Evolutionary conservation across 1,284 basidiomycete genomes (phyloP).

Genomic region (Taiwanofungus camphoratus): DNA sequence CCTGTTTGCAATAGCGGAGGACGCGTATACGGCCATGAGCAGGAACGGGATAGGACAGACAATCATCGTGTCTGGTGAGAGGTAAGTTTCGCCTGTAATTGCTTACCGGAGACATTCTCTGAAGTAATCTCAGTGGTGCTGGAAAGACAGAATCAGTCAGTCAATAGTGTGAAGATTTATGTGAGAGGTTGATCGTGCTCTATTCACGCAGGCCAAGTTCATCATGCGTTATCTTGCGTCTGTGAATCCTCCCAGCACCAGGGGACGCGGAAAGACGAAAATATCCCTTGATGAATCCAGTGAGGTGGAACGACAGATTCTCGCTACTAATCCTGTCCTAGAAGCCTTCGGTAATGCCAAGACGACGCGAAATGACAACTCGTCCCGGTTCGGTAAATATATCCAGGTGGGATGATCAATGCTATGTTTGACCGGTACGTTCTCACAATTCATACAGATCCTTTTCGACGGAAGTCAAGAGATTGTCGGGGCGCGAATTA

Average conservation of each 20-base stretch:
- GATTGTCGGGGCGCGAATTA: slow-evolving; percentile 96
- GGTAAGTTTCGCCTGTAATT: slow-evolving; percentile 43
- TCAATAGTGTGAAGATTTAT: not conserved
- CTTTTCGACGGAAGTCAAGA: slow-evolving; percentile 93
- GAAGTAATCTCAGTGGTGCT: slow-evolving; percentile 68
- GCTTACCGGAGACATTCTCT: slow-evolving; percentile 14
- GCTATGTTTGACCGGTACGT: not conserved
- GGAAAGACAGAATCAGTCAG: slow-evolving; percentile 97
- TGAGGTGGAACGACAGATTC: slow-evolving; percentile 94
- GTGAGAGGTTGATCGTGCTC: slow-evolving; percentile 7
- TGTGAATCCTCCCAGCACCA: slow-evolving; percentile 79
- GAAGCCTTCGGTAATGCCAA: slow-evolving; percentile 99
- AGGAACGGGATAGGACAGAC: slow-evolving; percentile 95
- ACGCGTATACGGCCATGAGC: slow-evolving; percentile 97
- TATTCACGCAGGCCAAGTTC: slow-evolving; percentile 77
- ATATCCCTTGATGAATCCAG: slow-evolving; percentile 76
- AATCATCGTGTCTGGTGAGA: slow-evolving; percentile 98
- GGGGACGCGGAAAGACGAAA: slow-evolving; percentile 62
- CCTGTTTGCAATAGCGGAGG: slow-evolving; percentile 98
- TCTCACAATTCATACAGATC: slow-evolving; percentile 52
- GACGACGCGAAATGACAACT: slow-evolving; percentile 98
- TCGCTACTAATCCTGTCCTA: slow-evolving; percentile 98
- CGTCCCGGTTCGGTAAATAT: slow-evolving; percentile 98
- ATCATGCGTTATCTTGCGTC: slow-evolving; percentile 99
- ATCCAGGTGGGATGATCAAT: slow-evolving; percentile 95